Base-by-base conservation (phyloP, 2,329 filamentous ascomycete genomes). In the Fusarium tjaetaba region DNA sequence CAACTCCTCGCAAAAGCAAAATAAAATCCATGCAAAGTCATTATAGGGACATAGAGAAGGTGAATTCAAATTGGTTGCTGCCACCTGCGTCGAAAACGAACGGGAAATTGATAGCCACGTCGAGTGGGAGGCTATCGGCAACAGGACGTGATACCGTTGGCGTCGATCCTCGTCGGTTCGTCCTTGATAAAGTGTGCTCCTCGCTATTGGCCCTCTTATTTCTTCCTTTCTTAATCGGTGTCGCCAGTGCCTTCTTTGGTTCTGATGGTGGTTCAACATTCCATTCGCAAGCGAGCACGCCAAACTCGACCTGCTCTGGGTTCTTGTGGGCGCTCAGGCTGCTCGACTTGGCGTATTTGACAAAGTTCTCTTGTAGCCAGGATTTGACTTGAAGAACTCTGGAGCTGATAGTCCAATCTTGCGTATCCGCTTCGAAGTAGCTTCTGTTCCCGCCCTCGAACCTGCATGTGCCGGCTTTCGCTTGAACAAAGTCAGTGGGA, bases 221-320 rank as follows among this genome's bases (percentile, higher is more conserved):
- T 32, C 64, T 66, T 22, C 77, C 78, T 55, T 79, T 79, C 61
- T 77, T 77, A 24, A 61, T 49, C 8, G 75, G 72, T 36, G 65
- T 70, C 9, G 39, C 30, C 4, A 61, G 42, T 38, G 58, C 46
- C 38, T 63, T 69, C 24, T 64, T 75, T 22, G 60, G 43, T 42
- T 69, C 68, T 41, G 61, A 34, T 26, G 70, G 70, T 15, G 76
- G 73, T 22, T 60, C 76, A 20, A 81, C 78, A 11, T 75, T 66
- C 83, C 83, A 85, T 70, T 86, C 82, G 68, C 84, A 86, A 2
- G 80, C 82, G 42, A 86, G 55, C 9, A 86, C 76, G 32, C 82
- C 80, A 67, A 86, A 86, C 20, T 80, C 74, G 53, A 86, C 85
- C 11, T 73, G 72, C 26, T 79, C 77, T 4, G 85, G 84, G 24